Evolutionary conservation across 805 yeast species (phyloP).

Genomic region (Kuraishia capsulata): DNA sequence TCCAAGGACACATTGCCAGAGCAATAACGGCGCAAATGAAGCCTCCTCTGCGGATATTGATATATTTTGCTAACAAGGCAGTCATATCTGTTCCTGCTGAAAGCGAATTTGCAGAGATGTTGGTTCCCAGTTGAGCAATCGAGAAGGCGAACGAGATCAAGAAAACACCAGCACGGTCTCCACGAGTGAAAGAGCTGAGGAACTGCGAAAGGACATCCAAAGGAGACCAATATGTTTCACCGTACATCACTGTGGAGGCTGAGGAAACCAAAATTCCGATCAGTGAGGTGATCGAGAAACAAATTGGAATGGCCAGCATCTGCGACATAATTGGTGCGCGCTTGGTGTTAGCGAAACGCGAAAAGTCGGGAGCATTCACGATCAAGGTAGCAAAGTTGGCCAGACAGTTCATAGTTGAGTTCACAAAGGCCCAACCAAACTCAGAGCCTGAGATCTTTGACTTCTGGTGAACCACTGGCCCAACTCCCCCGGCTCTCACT

Average conservation of each 20-base stretch:
- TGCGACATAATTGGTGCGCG: constrained; percentile 47
- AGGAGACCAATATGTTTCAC: constrained; percentile 76
- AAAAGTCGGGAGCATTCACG: constrained; percentile 82
- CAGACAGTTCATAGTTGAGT: constrained; percentile 68
- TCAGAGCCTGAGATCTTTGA: constrained; percentile 46
- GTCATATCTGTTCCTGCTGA: constrained; percentile 70
- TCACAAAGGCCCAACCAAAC: constrained; percentile 77
- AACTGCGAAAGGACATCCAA: constrained; percentile 63
- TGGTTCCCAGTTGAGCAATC: constrained; percentile 71
- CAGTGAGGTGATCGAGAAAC: constrained; percentile 73
- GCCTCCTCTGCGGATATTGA: constrained; percentile 75
- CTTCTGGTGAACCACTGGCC: constrained; percentile 55
- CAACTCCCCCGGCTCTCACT: constrained; percentile 71
- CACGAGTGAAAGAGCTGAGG: constrained; percentile 41
- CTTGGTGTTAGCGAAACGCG: constrained; percentile 66
- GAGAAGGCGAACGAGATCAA: constrained; percentile 63
- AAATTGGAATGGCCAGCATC: constrained; percentile 58
- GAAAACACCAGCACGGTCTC: constrained; percentile 76
- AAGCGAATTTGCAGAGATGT: constrained; percentile 62
- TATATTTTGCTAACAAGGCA: constrained; percentile 51
- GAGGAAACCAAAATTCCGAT: constrained; percentile 82
- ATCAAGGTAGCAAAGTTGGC: constrained; percentile 88
- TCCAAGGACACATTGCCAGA: constrained; percentile 76
- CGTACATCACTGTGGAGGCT: constrained; percentile 60
- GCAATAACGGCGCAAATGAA: constrained; percentile 68